Base-by-base conservation (phyloP, 306 rosid species). In the Trifolium repens region DNA sequence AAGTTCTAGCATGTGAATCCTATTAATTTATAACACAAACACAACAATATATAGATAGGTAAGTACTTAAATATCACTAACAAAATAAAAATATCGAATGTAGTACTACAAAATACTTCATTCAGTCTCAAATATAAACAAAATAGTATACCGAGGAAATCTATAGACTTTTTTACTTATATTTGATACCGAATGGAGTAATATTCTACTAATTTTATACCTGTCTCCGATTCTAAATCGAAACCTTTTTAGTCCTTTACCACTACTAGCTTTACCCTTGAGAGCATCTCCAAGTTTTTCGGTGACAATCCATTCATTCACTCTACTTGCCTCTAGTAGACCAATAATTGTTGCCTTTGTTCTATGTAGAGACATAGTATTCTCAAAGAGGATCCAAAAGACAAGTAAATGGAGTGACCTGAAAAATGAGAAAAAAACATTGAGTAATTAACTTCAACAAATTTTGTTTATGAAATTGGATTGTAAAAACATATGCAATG, bases 281-380 rank as follows among this genome's bases (percentile, higher is more conserved):
- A 89, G 85, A 69, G 87, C 86, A 77, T 87, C 93, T 74, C 98
- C 98, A 54, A 91, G 88, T 69, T 93, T 93, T 81, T 89, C 96
- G 1, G 98, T 93, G 58, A 93, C 97, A 64, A 93, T 79, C 97
- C 97, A 93, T 71, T 93, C 98, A 46, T 93, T 91, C 72, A 86
- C 97, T 60, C 94, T 61, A 69, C 83, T 87, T 9, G 85, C 57
- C 83, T 88, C 96, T 46, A 93, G 71, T 17, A 93, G 84, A 57
- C 98, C 97, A 6, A 91, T 91, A 67, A 91, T 71, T 9, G 98
- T 93, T 27, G 94, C 97, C 78, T 93, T 93, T 52, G 97, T 83
- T 71, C 98, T 78, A 84, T 91, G 97, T 6, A 91, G 81, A 15
- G 98, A 83, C 98, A 93, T 91, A 74, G 90, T 91, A 50, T 93